These are phyloP conservation scores for Rhynchospora pubera DNA, from an alignment of 176 grass and related monocot genomes.

Conservation along the genomic window DNA sequence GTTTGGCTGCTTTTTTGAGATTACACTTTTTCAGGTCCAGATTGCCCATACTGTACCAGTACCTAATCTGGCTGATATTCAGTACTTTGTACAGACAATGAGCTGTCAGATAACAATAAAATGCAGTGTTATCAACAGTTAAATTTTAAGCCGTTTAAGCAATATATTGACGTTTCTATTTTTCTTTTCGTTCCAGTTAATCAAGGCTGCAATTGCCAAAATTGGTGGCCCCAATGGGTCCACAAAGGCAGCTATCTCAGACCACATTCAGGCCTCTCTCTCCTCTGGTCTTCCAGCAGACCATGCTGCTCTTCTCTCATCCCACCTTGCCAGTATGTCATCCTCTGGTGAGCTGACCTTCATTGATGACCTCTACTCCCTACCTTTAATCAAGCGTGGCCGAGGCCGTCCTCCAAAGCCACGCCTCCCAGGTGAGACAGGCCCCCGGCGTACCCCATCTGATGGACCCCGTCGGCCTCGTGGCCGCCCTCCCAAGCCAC, in stretches of 20 bases:
- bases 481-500: constrained; percentile 62
- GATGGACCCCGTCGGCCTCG: constrained; percentile 27
- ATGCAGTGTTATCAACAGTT: constrained; percentile 1
- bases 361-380: constrained; percentile 21
- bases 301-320: constrained; percentile 50
- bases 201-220: constrained; percentile 47
- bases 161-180: not conserved
- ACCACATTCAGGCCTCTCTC: constrained; percentile 41
- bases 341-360: constrained; percentile 42
- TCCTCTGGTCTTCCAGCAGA: constrained; percentile 39
- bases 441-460: not conserved
- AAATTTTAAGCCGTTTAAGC: not conserved
- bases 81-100: not conserved
- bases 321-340: constrained; percentile 56
- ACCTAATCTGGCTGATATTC: not conserved
- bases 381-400: constrained; percentile 33
- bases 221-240: constrained; percentile 47
- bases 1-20: not conserved
- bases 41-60: not conserved
- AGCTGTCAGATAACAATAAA: not conserved
- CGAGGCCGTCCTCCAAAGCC: constrained; percentile 63
- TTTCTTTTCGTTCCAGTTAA: constrained; percentile 44
- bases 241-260: constrained; percentile 54
- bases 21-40: not conserved
- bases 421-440: constrained; percentile 23